Base-by-base conservation (phyloP, 2,329 filamentous ascomycete genomes). In the Fusarium acutatum region DNA sequence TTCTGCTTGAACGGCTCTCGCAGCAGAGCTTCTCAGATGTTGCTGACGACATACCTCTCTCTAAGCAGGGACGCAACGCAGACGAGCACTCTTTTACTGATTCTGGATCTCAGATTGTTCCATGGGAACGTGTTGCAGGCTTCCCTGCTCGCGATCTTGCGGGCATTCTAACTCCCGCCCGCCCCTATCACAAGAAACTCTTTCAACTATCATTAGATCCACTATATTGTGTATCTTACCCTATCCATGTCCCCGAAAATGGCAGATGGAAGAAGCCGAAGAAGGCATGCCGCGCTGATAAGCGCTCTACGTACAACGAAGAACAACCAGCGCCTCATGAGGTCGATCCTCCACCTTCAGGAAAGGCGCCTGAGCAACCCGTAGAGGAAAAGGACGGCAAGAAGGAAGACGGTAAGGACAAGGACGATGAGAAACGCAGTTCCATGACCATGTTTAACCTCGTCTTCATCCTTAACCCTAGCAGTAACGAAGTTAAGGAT, bases 371-470 rank as follows among this genome's bases (percentile, higher is more conserved):
- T 13, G 80, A 81, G 46, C 71, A 73, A n/a, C 63, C 65, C 32
- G 68, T 68, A 54, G 80, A 78, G 58, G 77, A 79, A 26, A 75
- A 76, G 49, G 78, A 77, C 26, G 73, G 63, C 14, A 73, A 77
- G 35, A 77, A 79, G 57, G 77, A 80, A 18, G 80, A 78, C 40
- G 77, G 78, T n/a, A 75, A 77, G 41, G 78, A 71, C 28, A 82
- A 85, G 37, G 82, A 86, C 44, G 87, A 92, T 69, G 86, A 90
- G 78, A 91, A 93, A 80, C 86, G 86, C 75, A 90, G 88, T 73
- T 89, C 90, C 52, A 95, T 98, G 93, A 95, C 92, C 71, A 98
- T 98, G 96, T 99, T 99, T 83, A 97, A 98, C 81, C 89, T 98
- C 17, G 95, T 98, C 30, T 98, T 98, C 81, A 93, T 97, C 57